Percentiles rank a stretch among this genome's conserved stretches.
Conservation (phyloP, 2,329 filamentous ascomycete species). For the Colletotrichum theobromicola region DNA sequence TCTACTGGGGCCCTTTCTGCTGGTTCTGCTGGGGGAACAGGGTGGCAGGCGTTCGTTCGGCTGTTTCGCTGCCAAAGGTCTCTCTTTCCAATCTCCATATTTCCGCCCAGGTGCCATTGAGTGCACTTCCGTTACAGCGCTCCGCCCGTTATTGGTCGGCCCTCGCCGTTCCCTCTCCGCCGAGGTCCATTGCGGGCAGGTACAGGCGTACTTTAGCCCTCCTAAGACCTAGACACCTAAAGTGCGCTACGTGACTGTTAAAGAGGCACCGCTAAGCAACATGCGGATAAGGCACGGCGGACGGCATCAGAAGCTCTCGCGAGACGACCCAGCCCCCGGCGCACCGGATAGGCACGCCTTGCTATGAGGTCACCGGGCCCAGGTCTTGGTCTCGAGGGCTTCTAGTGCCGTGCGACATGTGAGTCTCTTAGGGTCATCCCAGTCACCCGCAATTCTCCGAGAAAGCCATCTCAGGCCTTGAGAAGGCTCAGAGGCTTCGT, state of each 20-base stretch:
- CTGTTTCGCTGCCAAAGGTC: slow-evolving; percentile 17
- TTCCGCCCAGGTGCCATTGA: slow-evolving; percentile 13
- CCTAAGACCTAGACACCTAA: background rate
- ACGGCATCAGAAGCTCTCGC: background rate
- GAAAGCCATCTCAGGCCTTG: background rate
- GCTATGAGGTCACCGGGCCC: slow-evolving; percentile 18
- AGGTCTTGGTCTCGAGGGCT: background rate
- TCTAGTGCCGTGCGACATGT: slow-evolving; percentile 8
- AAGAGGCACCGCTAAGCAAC: slow-evolving; percentile 1
- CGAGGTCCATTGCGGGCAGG: slow-evolving; percentile 15
- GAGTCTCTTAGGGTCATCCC: slow-evolving; percentile 7
- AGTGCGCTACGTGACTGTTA: background rate
- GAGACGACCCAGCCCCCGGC: background rate
- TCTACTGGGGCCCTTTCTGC: background rate
- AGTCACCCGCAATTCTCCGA: slow-evolving; percentile 17
- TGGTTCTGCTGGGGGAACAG: slow-evolving; percentile 11
- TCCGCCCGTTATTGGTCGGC: slow-evolving; percentile 6
- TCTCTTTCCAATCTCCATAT: slow-evolving; percentile 14
- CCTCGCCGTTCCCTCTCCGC: slow-evolving; percentile 13
- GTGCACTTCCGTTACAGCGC: slow-evolving; percentile 23
- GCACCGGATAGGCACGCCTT: slow-evolving; percentile 6
- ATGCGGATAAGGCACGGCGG: slow-evolving; percentile 5
- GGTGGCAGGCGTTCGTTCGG: slow-evolving; percentile 20
- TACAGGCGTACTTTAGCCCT: background rate
- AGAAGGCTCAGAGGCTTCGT: background rate